Evolutionary conservation across 306 rosid genomes (phyloP).

Genomic region (Boehmeria nivea): DNA sequence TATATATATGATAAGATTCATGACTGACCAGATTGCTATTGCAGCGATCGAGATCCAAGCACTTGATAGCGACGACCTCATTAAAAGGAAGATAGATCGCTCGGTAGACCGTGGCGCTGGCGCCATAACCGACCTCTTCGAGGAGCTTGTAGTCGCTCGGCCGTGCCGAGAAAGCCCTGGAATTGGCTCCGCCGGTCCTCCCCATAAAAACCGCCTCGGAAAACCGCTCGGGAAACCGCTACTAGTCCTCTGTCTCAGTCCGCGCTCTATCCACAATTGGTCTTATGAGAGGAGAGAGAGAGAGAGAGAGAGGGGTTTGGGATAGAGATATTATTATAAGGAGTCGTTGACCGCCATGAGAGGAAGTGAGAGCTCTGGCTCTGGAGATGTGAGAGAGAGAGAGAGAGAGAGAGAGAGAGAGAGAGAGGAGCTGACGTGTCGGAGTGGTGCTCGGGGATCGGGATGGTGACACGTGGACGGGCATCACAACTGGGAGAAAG

Average conservation of each 20-base stretch:
- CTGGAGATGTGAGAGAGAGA: slow-evolving; percentile 2
- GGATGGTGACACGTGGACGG: slow-evolving; percentile 26
- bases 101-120: slow-evolving; percentile 86
- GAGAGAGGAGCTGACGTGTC: slow-evolving; percentile 26
- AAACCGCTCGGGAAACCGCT: not conserved
- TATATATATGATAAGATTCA: no score
- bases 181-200: slow-evolving; percentile 39
- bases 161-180: slow-evolving; percentile 52
- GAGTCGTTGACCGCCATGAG: slow-evolving; percentile 57
- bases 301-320: not conserved
- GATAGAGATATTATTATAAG: slow-evolving; percentile 9
- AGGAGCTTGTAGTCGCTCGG: slow-evolving; percentile 75
- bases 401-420: not conserved
- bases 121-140: slow-evolving; percentile 94
- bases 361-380: slow-evolving; percentile 13
- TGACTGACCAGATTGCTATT: slow-evolving; percentile 62
- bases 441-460: slow-evolving; percentile 7
- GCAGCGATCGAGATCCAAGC: slow-evolving; percentile 99
- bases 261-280: not conserved
- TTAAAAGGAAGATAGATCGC: slow-evolving; percentile 78
- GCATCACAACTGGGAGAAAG: not conserved
- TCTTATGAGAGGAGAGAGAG: not conserved
- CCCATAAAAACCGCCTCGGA: slow-evolving; percentile 24
- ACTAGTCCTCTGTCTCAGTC: not conserved
- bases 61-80: slow-evolving; percentile 84